Evolutionary conservation across 2,329 filamentous ascomycete species (phyloP).

Genomic region (Talaromyces sp.): DNA sequence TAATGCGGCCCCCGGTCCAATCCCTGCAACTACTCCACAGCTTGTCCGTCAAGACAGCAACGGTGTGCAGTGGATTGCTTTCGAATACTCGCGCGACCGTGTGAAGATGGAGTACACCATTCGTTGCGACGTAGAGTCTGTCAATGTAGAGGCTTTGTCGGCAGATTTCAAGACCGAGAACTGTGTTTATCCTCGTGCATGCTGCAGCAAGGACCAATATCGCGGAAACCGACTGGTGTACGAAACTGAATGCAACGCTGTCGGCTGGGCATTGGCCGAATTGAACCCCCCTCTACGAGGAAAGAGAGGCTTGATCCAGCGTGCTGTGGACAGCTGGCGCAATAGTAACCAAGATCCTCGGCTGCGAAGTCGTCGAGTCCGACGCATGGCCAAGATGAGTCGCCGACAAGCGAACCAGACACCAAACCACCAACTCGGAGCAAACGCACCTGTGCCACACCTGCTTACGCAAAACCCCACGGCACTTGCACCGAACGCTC

Average conservation of each 20-base stretch:
- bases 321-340: constrained; percentile 96
- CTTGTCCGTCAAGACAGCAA: constrained; percentile 94
- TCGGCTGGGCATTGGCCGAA: constrained; percentile 98
- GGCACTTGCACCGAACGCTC: constrained; percentile 11
- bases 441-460: constrained; percentile 30
- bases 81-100: constrained; percentile 93
- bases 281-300: constrained; percentile 86
- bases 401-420: constrained; percentile 64
- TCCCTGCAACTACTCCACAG: constrained; percentile 90
- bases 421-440: constrained; percentile 63
- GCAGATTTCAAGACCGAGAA: constrained; percentile 96
- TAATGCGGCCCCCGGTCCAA: constrained; percentile 81
- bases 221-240: constrained; percentile 93
- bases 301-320: constrained; percentile 92
- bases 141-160: constrained; percentile 80
- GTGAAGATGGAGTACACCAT: constrained; percentile 99
- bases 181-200: constrained; percentile 94
- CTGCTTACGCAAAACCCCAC: constrained; percentile 11
- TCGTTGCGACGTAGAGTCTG: constrained; percentile 93
- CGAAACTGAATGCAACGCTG: constrained; percentile 97
- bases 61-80: constrained; percentile 97
- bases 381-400: constrained; percentile 94
- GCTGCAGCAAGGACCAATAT: constrained; percentile 93
- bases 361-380: constrained; percentile 83
- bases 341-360: constrained; percentile 98